These are phyloP conservation scores for Aegilops umbellulata DNA, from an alignment of 176 grass and related monocot species.

Conservation along the genomic window DNA sequence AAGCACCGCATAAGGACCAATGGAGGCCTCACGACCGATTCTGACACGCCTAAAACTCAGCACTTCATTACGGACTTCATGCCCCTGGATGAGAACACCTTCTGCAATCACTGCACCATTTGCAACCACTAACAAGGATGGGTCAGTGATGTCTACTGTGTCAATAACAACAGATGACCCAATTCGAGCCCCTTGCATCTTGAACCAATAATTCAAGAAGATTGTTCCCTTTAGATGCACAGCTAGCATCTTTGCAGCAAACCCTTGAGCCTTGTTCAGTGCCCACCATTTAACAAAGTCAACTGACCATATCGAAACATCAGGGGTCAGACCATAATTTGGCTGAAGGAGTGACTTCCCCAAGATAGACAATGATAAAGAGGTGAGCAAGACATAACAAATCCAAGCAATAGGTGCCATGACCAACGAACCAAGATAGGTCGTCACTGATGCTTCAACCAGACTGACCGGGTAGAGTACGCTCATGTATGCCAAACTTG, in stretches of 20 bases:
- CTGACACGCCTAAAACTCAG: slow-evolving; percentile 50
- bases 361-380: slow-evolving; percentile 50
- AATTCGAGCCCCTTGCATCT: slow-evolving; percentile 67
- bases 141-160: slow-evolving; percentile 65
- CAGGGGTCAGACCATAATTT: slow-evolving; percentile 65
- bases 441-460: slow-evolving; percentile 32
- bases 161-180: slow-evolving; percentile 68
- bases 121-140: slow-evolving; percentile 53
- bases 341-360: slow-evolving; percentile 66
- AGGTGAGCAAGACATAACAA: slow-evolving; percentile 53
- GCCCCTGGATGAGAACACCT: slow-evolving; percentile 59
- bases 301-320: slow-evolving; percentile 65
- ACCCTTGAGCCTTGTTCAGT: slow-evolving; percentile 57
- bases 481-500: slow-evolving; percentile 39
- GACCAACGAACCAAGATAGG: slow-evolving; percentile 48
- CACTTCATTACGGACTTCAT: slow-evolving; percentile 58
- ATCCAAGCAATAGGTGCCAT: slow-evolving; percentile 70
- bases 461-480: slow-evolving; percentile 31
- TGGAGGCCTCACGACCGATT: slow-evolving; percentile 47
- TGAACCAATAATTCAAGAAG: slow-evolving; percentile 74
- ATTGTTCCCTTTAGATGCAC: slow-evolving; percentile 65
- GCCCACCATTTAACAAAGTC: slow-evolving; percentile 86
- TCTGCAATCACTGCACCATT: slow-evolving; percentile 59
- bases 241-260: slow-evolving; percentile 61
- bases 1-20: slow-evolving; percentile 59